phyloP scores from a whole-genome alignment of 768 basidiomycete genomes.

The Mycena polygramma region DNA sequence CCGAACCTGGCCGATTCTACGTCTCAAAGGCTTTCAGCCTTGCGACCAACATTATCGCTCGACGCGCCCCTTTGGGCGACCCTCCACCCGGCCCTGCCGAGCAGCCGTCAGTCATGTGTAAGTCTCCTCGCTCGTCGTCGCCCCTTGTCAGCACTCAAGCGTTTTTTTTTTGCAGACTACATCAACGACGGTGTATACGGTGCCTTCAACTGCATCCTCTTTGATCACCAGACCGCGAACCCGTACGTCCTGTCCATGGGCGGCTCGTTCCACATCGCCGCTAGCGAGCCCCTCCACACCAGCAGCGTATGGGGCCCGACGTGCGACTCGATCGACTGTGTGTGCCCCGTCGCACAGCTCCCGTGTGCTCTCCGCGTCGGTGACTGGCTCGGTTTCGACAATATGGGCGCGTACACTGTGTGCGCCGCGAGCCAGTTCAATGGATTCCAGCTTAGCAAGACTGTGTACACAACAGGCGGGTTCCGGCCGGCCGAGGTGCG shows the following conservation, averaged over 20 bases:
- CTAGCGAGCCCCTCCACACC: slow-evolving; percentile 48
- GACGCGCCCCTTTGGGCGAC: slow-evolving; percentile 70
- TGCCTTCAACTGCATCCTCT: slow-evolving; percentile 96
- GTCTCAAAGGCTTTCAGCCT: slow-evolving; percentile 94
- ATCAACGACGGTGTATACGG: slow-evolving; percentile 99
- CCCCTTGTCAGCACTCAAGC: slow-evolving; percentile 3
- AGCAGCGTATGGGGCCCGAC: slow-evolving; percentile 98
- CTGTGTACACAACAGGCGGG: slow-evolving; percentile 58
- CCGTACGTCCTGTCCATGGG: slow-evolving; percentile 84
- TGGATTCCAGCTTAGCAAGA: slow-evolving; percentile 85
- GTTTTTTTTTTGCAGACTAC: slow-evolving; percentile 74
- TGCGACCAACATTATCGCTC: slow-evolving; percentile 93
- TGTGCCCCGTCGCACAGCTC: slow-evolving; percentile 72
- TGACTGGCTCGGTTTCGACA: slow-evolving; percentile 97
- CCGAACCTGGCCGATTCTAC: slow-evolving; percentile 96
- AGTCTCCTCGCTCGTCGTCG: slow-evolving; percentile 54
- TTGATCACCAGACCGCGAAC: slow-evolving; percentile 94
- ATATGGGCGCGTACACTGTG: slow-evolving; percentile 99
- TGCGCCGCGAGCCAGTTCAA: slow-evolving; percentile 98
- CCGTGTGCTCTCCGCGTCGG: slow-evolving; percentile 85
- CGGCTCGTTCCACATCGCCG: slow-evolving; percentile 71
- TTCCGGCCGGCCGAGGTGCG: slow-evolving; percentile 29
- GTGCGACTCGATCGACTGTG: slow-evolving; percentile 97
- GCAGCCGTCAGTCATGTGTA: slow-evolving; percentile 86
- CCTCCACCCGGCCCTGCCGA: slow-evolving; percentile 47